Evolutionary conservation across 2,329 filamentous ascomycete genomes (phyloP).

Genomic region (Ascochyta clinopodiicola): DNA sequence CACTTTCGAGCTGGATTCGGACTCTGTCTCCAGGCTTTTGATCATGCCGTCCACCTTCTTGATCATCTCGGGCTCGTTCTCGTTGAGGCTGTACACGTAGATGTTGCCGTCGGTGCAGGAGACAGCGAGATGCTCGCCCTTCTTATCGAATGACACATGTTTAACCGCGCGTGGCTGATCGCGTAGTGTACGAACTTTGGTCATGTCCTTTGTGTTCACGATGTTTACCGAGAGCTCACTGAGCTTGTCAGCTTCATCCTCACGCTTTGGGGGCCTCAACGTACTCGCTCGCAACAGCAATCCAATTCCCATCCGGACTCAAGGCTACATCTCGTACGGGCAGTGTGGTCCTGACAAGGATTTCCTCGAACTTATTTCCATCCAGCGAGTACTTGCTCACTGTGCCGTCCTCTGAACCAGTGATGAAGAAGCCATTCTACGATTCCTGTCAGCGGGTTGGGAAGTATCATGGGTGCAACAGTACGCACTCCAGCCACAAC

Average conservation of each 20-base stretch:
- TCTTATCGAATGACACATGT: conserved; percentile 86
- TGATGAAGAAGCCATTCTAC: conserved; percentile 81
- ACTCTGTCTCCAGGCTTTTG: conserved; percentile 75
- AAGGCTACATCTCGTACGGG: conserved; percentile 86
- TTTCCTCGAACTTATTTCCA: conserved; percentile 75
- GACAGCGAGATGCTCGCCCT: conserved; percentile 75
- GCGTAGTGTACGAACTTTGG: conserved; percentile 75
- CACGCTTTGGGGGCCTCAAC: conserved; percentile 32
- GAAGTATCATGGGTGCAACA: neutral
- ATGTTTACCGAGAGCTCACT: conserved; percentile 88
- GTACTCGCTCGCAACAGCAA: conserved; percentile 91
- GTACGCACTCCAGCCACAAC: conserved; percentile 70
- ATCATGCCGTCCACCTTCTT: conserved; percentile 88
- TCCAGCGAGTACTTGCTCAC: conserved; percentile 90
- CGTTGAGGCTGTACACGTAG: conserved; percentile 85
- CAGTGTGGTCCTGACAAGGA: conserved; percentile 82
- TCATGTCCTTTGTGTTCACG: conserved; percentile 81
- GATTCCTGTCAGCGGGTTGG: conserved; percentile 22
- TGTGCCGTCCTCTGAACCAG: conserved; percentile 93
- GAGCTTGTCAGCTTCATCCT: conserved; percentile 28
- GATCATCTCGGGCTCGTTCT: conserved; percentile 80
- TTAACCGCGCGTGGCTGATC: conserved; percentile 90
- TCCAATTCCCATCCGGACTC: conserved; percentile 83
- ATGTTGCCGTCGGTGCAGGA: conserved; percentile 89
- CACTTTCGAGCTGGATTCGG: conserved; percentile 75